Conservation (phyloP, 306 rosid species). For the Vachellia pachyceras region DNA sequence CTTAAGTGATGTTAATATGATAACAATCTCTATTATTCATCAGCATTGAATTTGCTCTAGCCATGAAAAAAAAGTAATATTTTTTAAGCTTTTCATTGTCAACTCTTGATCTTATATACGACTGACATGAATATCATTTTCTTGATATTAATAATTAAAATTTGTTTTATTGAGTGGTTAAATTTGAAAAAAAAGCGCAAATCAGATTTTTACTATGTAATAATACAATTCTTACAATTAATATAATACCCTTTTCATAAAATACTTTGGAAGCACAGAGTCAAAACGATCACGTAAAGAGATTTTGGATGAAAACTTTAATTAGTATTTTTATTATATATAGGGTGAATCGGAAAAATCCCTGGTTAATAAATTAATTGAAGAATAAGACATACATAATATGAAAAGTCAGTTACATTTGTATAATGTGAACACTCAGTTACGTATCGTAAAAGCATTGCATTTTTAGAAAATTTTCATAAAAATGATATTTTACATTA, state of each 20-base stretch:
- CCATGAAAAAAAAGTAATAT: neutral
- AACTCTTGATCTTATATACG: conserved; percentile 27
- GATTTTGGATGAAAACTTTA: neutral
- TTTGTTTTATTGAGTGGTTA: conserved; percentile 8
- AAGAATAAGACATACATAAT: too few relatives aligned
- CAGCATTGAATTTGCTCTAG: too few relatives aligned
- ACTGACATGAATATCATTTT: conserved; percentile 12
- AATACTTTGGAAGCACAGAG: neutral
- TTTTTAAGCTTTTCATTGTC: conserved; percentile 21
- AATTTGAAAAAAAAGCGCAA: conserved; percentile 9
- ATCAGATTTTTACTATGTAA: neutral
- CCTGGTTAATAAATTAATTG: too few relatives aligned
- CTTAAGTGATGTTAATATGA: too few relatives aligned
- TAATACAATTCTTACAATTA: too few relatives aligned
- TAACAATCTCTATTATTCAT: too few relatives aligned
- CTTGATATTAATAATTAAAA: neutral
- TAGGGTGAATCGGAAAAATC: too few relatives aligned
- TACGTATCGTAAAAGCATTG: too few relatives aligned
- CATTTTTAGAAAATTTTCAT: too few relatives aligned
- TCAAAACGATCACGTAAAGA: neutral
- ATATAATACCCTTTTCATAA: neutral
- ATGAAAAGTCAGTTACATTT: too few relatives aligned
- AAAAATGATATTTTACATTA: too few relatives aligned
- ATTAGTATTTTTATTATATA: neutral
- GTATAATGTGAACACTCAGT: too few relatives aligned